Base-by-base conservation (phyloP, 306 rosid species). In the Fragaria vesca region DNA sequence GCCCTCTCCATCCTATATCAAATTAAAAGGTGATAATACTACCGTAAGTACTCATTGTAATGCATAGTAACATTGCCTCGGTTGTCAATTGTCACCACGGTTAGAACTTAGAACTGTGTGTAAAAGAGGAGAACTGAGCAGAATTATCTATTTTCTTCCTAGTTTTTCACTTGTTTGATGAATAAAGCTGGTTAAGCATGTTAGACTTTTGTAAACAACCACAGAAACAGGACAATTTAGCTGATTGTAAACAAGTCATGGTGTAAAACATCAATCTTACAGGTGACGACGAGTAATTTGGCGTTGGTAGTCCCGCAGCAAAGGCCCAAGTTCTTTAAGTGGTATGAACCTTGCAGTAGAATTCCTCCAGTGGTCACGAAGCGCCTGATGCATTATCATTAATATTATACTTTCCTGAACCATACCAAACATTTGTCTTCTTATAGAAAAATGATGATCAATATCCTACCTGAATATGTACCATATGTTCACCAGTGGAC, bases 221-320 rank as follows among this genome's bases (percentile, higher is more conserved):
- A 73, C 36, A 73, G 8, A 24, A 60, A 26, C 45, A 21, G 30
- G 45, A 17, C 12, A 45, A 74, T 61, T 18, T 26, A 26, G 7
- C 58, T 38, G 34, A 61, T 42, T 45, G 67, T 45, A 69, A 69
- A 78, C 48, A 72, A 84, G 76, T 47, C 17, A 77, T 54, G 65
- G 32, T 61, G 48, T 47, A 69, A 63, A 60, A 43, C n/a, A 40
- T n/a, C 72, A 63, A 57, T 72, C 94, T 89, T 91, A 91, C 97
- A 86, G 66, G 73, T 87, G 82, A 72, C 46, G 77, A 55, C 79
- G 83, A 82, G 86, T 67, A 79, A 93, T 80, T 74, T 84, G 85
- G 52, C 94, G 93, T 62, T 91, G 97, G 82, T 91, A 93, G 75
- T 93, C 97, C 75, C 94, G 93, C 85, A 95, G 97, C 82, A 95